These are phyloP conservation scores for Pythium utonaiense DNA, from an alignment of 352 stramenopile genomes.

Conservation along the genomic window DNA sequence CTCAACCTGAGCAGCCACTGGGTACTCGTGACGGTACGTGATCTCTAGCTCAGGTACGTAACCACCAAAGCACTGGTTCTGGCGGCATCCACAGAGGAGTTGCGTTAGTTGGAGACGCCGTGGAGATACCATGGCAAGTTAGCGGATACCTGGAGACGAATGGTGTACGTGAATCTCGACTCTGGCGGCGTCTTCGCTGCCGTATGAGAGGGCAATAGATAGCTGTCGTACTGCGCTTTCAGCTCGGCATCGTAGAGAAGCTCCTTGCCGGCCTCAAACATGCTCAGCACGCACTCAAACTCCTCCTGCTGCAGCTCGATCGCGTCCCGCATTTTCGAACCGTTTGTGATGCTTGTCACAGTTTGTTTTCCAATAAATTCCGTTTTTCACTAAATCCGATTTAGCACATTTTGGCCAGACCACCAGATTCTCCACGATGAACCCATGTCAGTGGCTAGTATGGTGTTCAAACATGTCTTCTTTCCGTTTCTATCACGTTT, in stretches of 20 bases:
- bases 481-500: background rate
- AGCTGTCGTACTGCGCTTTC: conserved; percentile 24
- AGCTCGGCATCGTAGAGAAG: conserved; percentile 34
- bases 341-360: too few relatives aligned
- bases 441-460: too few relatives aligned
- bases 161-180: conserved; percentile 37
- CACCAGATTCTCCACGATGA: too few relatives aligned
- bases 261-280: conserved; percentile 53
- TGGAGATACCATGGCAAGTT: too few relatives aligned
- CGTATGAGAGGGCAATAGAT: background rate
- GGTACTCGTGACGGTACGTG: conserved; percentile 41
- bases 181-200: background rate
- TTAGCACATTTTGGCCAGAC: background rate
- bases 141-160: conserved; percentile 44
- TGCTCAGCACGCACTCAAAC: conserved; percentile 74
- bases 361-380: too few relatives aligned
- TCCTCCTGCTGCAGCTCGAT: conserved; percentile 54
- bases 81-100: background rate
- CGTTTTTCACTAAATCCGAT: background rate
- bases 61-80: conserved; percentile 8
- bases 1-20: conserved; percentile 16
- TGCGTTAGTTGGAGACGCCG: background rate
- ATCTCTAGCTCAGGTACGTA: conserved; percentile 43
- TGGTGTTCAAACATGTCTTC: background rate
- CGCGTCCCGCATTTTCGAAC: conserved; percentile 11